These are phyloP conservation scores for Acorus gramineus DNA, from an alignment of 106 monocot genomes.

Conservation along the genomic window DNA sequence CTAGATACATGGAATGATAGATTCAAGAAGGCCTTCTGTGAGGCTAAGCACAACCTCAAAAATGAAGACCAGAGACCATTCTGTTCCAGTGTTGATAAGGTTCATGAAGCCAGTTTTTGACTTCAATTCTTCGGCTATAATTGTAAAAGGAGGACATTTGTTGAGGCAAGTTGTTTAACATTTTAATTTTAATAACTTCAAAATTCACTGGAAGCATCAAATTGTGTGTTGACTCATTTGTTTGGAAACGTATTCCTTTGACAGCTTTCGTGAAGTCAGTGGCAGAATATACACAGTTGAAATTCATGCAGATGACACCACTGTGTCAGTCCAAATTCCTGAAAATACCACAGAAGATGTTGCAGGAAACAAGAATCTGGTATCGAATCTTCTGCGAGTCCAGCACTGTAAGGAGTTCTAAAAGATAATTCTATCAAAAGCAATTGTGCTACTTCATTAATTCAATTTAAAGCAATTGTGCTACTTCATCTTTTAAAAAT, in stretches of 20 bases:
- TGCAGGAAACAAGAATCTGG: conserved; percentile 86
- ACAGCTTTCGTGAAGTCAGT: conserved; percentile 67
- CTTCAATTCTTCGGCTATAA: conserved; percentile 68
- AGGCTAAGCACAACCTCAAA: conserved; percentile 40
- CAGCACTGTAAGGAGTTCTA: conserved; percentile 54
- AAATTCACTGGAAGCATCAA: no score
- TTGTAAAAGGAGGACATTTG: conserved; percentile 59
- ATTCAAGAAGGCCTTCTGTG: conserved; percentile 70
- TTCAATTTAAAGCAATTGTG: no score
- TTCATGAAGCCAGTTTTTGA: conserved; percentile 80
- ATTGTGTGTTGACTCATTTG: no score
- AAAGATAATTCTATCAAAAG: background rate
- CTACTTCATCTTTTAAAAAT: no score
- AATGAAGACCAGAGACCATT: conserved; percentile 26
- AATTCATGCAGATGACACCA: conserved; percentile 36
- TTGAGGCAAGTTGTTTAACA: conserved; percentile 40
- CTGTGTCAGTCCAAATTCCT: conserved; percentile 51
- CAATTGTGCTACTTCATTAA: no score
- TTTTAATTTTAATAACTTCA: background rate
- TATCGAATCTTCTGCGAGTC: conserved; percentile 64
- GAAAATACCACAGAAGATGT: conserved; percentile 64
- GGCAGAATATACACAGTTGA: conserved; percentile 54
- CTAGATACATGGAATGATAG: conserved; percentile 19
- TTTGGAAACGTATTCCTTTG: conserved; percentile 3
- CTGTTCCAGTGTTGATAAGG: conserved; percentile 54